phyloP scores from a whole-genome alignment of 1,284 basidiomycete species.

The Austropuccinia psidii region DNA sequence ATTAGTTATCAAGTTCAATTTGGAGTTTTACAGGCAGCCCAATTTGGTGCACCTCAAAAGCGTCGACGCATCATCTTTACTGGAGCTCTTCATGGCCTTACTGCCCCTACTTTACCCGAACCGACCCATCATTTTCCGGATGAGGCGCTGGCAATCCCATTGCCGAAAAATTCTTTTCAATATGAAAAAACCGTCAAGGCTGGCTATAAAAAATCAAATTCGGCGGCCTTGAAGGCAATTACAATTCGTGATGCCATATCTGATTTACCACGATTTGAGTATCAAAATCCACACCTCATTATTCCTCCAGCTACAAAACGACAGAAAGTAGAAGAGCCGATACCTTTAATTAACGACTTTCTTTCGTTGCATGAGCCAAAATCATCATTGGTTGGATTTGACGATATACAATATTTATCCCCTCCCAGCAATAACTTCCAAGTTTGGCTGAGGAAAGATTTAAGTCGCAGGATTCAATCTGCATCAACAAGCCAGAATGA shows the following conservation, averaged over 20 bases:
- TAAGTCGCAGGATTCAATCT: neutral
- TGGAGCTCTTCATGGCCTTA: neutral
- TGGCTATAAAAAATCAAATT: neutral
- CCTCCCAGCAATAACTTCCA: constrained; percentile 8
- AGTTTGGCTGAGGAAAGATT: neutral
- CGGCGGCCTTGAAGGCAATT: neutral
- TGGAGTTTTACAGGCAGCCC: constrained; percentile 26
- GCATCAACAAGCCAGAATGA: neutral
- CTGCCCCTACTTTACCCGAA: neutral
- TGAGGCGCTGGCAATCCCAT: neutral
- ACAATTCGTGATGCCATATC: constrained; percentile 18
- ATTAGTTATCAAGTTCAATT: constrained; percentile 24
- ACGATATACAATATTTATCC: constrained; percentile 1
- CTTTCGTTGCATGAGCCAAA: neutral
- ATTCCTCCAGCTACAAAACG: neutral
- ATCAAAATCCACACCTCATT: neutral
- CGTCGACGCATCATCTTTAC: constrained; percentile 18
- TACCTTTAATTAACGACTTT: neutral
- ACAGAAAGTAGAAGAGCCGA: neutral
- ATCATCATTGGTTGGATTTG: constrained; percentile 10
- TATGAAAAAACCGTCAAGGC: neutral
- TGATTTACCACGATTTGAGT: constrained; percentile 28
- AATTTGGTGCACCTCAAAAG: constrained; percentile 24
- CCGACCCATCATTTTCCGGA: constrained; percentile 20
- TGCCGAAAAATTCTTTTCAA: neutral